These are phyloP conservation scores for Scytalidium sp. DNA, from an alignment of 2,329 filamentous ascomycete genomes.

Conservation along the genomic window DNA sequence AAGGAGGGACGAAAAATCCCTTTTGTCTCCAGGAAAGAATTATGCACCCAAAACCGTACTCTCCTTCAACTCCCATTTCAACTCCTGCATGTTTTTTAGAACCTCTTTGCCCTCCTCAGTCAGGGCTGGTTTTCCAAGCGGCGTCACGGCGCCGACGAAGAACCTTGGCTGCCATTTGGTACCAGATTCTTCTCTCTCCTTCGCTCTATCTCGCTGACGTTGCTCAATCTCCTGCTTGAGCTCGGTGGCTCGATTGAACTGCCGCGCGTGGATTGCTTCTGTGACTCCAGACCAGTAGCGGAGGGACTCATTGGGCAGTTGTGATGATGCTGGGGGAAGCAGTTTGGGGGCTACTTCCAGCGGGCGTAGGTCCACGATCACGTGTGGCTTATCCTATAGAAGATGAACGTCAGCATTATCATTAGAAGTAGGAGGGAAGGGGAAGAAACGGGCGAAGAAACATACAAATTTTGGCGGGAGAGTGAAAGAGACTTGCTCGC, in stretches of 20 bases:
- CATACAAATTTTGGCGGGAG: constrained; percentile 62
- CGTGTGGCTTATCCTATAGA: constrained; percentile 56
- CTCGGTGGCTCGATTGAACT: constrained; percentile 79
- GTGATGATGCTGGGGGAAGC: constrained; percentile 71
- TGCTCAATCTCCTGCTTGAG: constrained; percentile 93
- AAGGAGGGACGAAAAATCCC: no score
- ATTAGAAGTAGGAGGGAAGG: constrained; percentile 26
- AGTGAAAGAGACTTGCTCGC: constrained; percentile 63
- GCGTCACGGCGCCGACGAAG: constrained; percentile 65
- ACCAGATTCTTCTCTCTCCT: constrained; percentile 68
- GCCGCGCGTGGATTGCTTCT: constrained; percentile 76
- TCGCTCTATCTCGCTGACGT: constrained; percentile 78
- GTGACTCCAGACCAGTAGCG: constrained; percentile 88
- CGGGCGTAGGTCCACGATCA: constrained; percentile 86
- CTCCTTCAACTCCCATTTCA: constrained; percentile 29
- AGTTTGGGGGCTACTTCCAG: constrained; percentile 76
- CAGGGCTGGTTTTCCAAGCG: constrained; percentile 58
- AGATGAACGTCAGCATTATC: constrained; percentile 35
- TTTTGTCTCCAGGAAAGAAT: not conserved
- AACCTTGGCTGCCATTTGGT: constrained; percentile 82
- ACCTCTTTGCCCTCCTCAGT: constrained; percentile 58
- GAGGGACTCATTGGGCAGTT: constrained; percentile 86
- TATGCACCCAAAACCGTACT: constrained; percentile 19
- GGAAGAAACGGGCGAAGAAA: constrained; percentile 14
- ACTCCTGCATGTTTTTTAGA: constrained; percentile 52